phyloP scores from a whole-genome alignment of 2,329 filamentous ascomycete species.

The Chrysosphaeria jannelii region DNA sequence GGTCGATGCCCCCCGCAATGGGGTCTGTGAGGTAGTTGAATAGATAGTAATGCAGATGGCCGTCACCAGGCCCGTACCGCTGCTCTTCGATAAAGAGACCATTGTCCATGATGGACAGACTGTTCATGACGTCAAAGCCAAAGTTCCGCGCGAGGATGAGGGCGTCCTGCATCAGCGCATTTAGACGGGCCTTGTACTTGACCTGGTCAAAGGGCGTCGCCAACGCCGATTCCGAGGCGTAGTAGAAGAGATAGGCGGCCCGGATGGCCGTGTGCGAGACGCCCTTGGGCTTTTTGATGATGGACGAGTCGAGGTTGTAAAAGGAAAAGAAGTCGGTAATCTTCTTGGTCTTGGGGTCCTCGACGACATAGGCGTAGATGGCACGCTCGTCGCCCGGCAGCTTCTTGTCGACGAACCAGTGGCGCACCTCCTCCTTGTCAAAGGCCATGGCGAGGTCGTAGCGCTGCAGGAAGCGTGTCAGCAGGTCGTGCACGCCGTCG shows the following conservation, averaged over 20 bases:
- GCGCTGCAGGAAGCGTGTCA: conserved; percentile 46
- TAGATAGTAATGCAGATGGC: conserved; percentile 84
- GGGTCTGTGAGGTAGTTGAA: conserved; percentile 84
- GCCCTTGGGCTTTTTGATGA: conserved; percentile 55
- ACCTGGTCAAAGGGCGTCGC: conserved; percentile 17
- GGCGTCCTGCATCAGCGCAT: conserved; percentile 53
- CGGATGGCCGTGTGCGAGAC: conserved; percentile 54
- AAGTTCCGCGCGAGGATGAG: conserved; percentile 59
- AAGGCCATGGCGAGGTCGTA: conserved; percentile 72
- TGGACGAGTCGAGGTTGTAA: conserved; percentile 77
- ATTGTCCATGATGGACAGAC: conserved; percentile 79
- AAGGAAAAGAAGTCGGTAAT: conserved; percentile 96
- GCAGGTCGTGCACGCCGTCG: conserved; percentile 39
- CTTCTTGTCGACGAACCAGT: conserved; percentile 59
- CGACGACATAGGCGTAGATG: conserved; percentile 81
- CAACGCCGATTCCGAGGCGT: conserved; percentile 60
- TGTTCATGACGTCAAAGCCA: conserved; percentile 92
- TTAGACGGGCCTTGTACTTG: conserved; percentile 50
- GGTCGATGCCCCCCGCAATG: conserved; percentile 64
- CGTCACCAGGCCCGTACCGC: conserved; percentile 84
- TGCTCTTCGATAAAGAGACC: conserved; percentile 75
- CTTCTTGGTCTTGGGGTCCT: conserved; percentile 33
- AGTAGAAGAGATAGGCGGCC: conserved; percentile 93
- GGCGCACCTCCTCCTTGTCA: conserved; percentile 47
- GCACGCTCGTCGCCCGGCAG: conserved; percentile 40